Base-by-base conservation (phyloP, 2,329 filamentous ascomycete species). In the Aphanoascus verrucosus region DNA sequence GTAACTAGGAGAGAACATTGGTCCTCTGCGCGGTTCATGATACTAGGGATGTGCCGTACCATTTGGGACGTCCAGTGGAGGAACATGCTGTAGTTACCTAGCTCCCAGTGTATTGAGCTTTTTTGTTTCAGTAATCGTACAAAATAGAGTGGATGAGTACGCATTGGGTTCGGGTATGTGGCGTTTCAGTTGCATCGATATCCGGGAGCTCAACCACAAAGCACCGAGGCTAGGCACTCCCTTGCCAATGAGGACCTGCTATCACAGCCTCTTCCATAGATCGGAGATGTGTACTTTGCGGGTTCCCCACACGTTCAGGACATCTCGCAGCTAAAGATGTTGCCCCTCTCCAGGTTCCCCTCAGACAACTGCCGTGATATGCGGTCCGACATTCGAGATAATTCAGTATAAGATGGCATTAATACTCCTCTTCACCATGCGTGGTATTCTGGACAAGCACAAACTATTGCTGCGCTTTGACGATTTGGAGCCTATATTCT, bases 321-420 rank as follows among this genome's bases (percentile, higher is more conserved):
- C 17, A 31, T 20, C 42, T 45, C 28, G n/a, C 9, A 9, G n/a
- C 15, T 11, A 44, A 14, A 8, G n/a, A 15, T 5, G 8, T 11
- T 42, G 14, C 28, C 44, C 44, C 44, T 35, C 15, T 23, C 4
- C 5, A 23, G 9, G 11, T 37, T 32, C 34, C 45, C 45, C 45
- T 48, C 43, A 43, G 34, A 14, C n/a, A 52, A 17, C 35, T 44
- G 49, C 49, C 49, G 49, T 52, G 40, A 38, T 52, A 52, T 45
- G 49, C 49, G 41, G 32, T 38, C 15, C 17, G 5, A 31, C 23
- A 17, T 11, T n/a, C 7, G 1, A 23, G 5, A 20, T 2, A 8
- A 35, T 12, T 6, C 28, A 20, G 17, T 49, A 42, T 49, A 49
- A 49, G 23, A 17, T 35, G 19, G 35, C 12, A 20, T 12, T 8